Conservation (phyloP, 345 rosid genomes). For the Pistacia vera region DNA sequence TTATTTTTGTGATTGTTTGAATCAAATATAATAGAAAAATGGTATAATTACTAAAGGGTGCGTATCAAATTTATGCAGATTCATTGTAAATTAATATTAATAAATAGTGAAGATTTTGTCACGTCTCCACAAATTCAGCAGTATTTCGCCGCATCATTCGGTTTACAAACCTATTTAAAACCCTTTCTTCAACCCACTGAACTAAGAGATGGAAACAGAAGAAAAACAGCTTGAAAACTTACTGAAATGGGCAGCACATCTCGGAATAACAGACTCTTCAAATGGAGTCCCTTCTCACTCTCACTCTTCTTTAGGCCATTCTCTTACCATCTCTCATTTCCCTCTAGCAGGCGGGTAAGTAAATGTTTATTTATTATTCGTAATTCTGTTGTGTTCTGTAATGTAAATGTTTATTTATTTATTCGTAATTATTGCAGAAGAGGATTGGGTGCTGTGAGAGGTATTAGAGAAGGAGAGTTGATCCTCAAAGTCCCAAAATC, state of each 20-base stretch:
- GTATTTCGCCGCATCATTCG: too few relatives aligned
- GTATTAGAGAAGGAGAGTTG: constrained; percentile 69
- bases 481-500: constrained; percentile 71
- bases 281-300: background rate
- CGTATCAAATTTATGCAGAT: too few relatives aligned
- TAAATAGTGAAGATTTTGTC: too few relatives aligned
- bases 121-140: too few relatives aligned
- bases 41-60: too few relatives aligned
- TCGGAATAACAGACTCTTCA: constrained; percentile 57
- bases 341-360: constrained; percentile 78
- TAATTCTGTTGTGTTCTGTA: background rate
- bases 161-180: too few relatives aligned
- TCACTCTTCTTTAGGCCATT: constrained; percentile 52
- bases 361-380: background rate
- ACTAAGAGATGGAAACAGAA: constrained; percentile 28
- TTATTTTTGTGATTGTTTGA: too few relatives aligned
- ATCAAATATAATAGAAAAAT: too few relatives aligned
- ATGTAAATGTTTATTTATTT: background rate
- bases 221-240: constrained; percentile 34
- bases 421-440: constrained; percentile 42
- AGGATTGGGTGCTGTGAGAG: constrained; percentile 76
- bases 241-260: constrained; percentile 56
- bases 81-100: too few relatives aligned
- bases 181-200: background rate
- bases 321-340: constrained; percentile 66